Conservation (phyloP, 2,329 filamentous ascomycete genomes). For the Xylaria sp. region DNA sequence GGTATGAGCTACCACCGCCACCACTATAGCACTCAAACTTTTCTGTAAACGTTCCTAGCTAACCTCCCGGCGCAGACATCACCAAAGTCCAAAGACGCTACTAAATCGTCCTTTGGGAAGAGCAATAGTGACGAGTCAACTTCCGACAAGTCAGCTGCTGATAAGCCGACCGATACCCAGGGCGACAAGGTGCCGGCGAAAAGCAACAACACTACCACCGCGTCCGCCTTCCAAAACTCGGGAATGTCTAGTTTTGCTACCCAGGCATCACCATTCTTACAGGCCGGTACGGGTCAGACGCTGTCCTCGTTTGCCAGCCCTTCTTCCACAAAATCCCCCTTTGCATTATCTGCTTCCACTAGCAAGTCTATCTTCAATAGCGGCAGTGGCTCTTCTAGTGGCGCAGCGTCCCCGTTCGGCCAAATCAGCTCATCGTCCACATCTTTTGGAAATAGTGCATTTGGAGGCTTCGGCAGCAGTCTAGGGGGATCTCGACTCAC, state of each 20-base stretch:
- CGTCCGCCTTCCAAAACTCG: conserved; percentile 72
- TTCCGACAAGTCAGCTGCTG: conserved; percentile 22
- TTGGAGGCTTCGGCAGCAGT: conserved; percentile 57
- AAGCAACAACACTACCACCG: conserved; percentile 56
- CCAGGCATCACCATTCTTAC: conserved; percentile 61
- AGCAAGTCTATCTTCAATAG: conserved; percentile 63
- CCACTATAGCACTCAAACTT: not conserved
- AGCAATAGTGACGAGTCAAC: conserved; percentile 25
- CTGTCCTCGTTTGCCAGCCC: conserved; percentile 59
- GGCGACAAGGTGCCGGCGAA: conserved; percentile 41
- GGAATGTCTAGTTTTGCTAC: conserved; percentile 69
- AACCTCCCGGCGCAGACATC: conserved; percentile 31
- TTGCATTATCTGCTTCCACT: conserved; percentile 54
- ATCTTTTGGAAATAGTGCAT: conserved; percentile 56
- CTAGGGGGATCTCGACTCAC: conserved; percentile 63
- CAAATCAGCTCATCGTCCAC: conserved; percentile 42
- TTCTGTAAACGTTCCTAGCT: conserved; percentile 11
- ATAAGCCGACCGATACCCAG: conserved; percentile 28
- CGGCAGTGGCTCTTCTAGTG: conserved; percentile 45
- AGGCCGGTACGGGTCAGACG: conserved; percentile 44
- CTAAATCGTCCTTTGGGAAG: conserved; percentile 25
- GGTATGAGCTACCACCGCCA: conserved; percentile 48
- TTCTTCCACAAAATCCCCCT: conserved; percentile 55
- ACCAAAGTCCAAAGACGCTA: conserved; percentile 27
- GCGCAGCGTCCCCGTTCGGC: conserved; percentile 48